A percentile compares a stretch with the other conserved stretches of the same genome.
Conservation (phyloP, 352 stramenopile species). For the Aphanomyces cochlioides region DNA sequence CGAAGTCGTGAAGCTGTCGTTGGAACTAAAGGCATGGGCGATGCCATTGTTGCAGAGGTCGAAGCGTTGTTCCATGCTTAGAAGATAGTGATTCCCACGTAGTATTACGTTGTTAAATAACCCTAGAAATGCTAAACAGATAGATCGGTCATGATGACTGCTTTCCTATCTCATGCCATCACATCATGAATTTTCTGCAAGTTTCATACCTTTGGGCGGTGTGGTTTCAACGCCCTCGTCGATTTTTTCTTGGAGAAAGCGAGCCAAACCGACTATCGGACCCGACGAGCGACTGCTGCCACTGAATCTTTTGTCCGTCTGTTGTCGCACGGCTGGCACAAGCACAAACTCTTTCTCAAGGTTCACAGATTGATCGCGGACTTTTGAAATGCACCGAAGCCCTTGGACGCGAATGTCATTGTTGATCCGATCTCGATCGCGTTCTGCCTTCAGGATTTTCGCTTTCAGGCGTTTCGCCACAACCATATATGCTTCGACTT, state of each 20-base stretch:
- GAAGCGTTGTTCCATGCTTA: constrained; percentile 37
- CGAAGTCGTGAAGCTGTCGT: constrained; percentile 51
- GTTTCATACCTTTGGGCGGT: too few relatives aligned
- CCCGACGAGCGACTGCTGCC: neutral
- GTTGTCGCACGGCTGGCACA: neutral
- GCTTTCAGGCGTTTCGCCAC: constrained; percentile 15
- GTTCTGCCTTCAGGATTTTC: constrained; percentile 18
- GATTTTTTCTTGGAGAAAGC: too few relatives aligned
- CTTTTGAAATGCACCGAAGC: constrained; percentile 21
- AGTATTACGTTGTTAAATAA: too few relatives aligned
- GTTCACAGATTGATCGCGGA: constrained; percentile 4
- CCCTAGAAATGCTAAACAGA: too few relatives aligned
- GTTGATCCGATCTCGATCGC: constrained; percentile 13
- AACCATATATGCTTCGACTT: constrained; percentile 21
- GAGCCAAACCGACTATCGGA: neutral
- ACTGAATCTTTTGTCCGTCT: neutral
- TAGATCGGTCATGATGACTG: too few relatives aligned
- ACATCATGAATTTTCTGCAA: too few relatives aligned
- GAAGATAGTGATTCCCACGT: too few relatives aligned
- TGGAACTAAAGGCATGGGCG: constrained; percentile 69
- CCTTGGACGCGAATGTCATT: constrained; percentile 23
- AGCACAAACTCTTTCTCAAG: constrained; percentile 24
- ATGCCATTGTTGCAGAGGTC: constrained; percentile 78
- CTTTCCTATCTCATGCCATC: too few relatives aligned
- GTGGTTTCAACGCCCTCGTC: too few relatives aligned